phyloP scores from a whole-genome alignment of 768 basidiomycete genomes.

The Collybia nuda region DNA sequence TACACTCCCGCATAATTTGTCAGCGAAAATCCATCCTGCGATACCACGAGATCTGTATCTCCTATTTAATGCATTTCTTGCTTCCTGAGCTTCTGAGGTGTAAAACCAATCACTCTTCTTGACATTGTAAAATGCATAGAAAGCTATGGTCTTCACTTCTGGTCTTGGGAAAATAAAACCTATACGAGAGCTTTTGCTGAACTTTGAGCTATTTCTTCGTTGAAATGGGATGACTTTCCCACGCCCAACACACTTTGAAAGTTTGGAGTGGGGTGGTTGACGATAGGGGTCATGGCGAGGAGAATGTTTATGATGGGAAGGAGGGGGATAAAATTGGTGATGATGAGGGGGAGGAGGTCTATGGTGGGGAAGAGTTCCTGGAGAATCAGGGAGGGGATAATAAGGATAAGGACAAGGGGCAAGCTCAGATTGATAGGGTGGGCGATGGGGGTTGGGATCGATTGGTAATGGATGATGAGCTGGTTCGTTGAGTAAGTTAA shows the following conservation, averaged over 20 bases:
- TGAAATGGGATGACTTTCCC: background rate
- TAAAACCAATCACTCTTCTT: constrained; percentile 4
- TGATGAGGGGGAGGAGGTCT: no score
- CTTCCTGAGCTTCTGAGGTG: constrained; percentile 4
- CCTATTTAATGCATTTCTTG: constrained; percentile 1
- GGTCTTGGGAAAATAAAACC: background rate
- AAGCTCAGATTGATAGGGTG: no score
- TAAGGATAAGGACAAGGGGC: no score
- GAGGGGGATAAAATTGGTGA: no score
- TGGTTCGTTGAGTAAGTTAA: no score
- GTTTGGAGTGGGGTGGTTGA: no score
- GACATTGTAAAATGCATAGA: background rate
- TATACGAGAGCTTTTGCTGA: background rate
- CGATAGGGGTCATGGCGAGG: no score
- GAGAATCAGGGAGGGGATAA: no score
- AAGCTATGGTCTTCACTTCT: background rate
- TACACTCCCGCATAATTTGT: background rate
- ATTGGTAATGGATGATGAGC: no score
- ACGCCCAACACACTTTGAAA: background rate
- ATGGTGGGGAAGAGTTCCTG: no score
- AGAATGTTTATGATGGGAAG: no score
- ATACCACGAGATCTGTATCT: constrained; percentile 9
- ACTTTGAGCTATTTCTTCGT: background rate
- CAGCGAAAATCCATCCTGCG: constrained; percentile 5
- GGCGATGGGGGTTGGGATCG: no score